A percentile compares a stretch with the other conserved stretches of the same genome.
Evolutionary conservation across 306 rosid genomes (phyloP).

Genomic region (Prunus davidiana): DNA sequence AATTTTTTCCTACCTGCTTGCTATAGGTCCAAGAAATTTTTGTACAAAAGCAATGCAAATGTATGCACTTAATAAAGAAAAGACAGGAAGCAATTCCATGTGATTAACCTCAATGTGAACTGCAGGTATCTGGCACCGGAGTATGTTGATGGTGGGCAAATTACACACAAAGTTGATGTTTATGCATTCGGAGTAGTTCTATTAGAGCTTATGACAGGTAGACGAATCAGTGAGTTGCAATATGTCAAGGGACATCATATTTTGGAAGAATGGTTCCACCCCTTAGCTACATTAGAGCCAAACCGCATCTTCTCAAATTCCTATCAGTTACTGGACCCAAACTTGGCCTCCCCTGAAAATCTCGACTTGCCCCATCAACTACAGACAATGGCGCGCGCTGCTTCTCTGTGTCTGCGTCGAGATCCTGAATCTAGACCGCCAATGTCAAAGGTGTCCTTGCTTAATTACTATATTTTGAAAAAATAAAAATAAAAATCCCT

Average conservation of each 20-base stretch:
- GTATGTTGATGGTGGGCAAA: slow-evolving; percentile 63
- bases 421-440: slow-evolving; percentile 83
- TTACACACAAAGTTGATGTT: slow-evolving; percentile 80
- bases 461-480: background rate
- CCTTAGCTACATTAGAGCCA: slow-evolving; percentile 51
- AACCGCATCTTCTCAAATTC: slow-evolving; percentile 46
- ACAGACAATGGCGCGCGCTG: slow-evolving; percentile 81
- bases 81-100: background rate
- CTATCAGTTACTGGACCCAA: slow-evolving; percentile 55
- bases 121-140: slow-evolving; percentile 92
- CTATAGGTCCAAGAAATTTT: background rate
- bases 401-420: slow-evolving; percentile 70
- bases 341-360: slow-evolving; percentile 48
- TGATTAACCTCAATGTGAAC: slow-evolving; percentile 26
- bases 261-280: slow-evolving; percentile 60
- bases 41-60: background rate
- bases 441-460: slow-evolving; percentile 73
- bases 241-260: slow-evolving; percentile 42
- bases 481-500: background rate
- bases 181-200: slow-evolving; percentile 87
- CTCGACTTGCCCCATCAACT: slow-evolving; percentile 59
- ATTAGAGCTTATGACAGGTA: slow-evolving; percentile 71
- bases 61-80: background rate
- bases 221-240: slow-evolving; percentile 60
- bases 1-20: slow-evolving; percentile 14